Conservation (phyloP, 2,329 filamentous ascomycete species). For the Didymella sp. region DNA sequence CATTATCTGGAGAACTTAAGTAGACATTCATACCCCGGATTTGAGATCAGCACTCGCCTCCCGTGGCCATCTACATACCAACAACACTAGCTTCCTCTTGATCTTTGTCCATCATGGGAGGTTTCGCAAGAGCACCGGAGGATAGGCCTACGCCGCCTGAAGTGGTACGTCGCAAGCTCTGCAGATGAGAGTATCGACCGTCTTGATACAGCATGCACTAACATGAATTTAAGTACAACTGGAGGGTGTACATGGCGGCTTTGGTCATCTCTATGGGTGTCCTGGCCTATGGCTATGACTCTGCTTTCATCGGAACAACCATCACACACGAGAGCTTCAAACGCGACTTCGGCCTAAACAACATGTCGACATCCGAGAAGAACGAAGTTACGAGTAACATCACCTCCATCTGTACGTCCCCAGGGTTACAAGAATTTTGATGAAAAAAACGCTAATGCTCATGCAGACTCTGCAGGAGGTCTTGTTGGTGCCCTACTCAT, state of each 20-base stretch:
- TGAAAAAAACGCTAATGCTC: background rate
- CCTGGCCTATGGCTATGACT: conserved; percentile 70
- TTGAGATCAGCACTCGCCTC: conserved; percentile 24
- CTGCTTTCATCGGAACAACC: conserved; percentile 78
- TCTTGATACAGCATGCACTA: conserved; percentile 29
- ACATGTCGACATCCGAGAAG: conserved; percentile 54
- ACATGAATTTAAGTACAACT: conserved; percentile 57
- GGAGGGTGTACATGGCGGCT: conserved; percentile 63
- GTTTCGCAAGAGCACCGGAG: conserved; percentile 58
- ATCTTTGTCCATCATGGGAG: conserved; percentile 38
- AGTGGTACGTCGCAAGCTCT: conserved; percentile 47
- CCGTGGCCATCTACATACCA: conserved; percentile 2
- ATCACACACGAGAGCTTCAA: conserved; percentile 73
- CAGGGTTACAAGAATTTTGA: no score
- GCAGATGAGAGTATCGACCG: conserved; percentile 50
- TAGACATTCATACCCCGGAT: conserved; percentile 33
- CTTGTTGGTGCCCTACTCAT: conserved; percentile 61
- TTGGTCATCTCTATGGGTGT: conserved; percentile 63
- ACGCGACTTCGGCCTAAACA: conserved; percentile 69
- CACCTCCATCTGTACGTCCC: conserved; percentile 50
- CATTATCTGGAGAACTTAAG: conserved; percentile 25
- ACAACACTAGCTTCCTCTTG: conserved; percentile 4
- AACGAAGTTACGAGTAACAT: conserved; percentile 57
- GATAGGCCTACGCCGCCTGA: conserved; percentile 63
- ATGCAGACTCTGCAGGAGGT: conserved; percentile 55